Evolutionary conservation across 192 early-diverging fungal genomes (phyloP), one percentile per base, ranked within the genome.

Genomic region (Coemansia sp.): DNA sequence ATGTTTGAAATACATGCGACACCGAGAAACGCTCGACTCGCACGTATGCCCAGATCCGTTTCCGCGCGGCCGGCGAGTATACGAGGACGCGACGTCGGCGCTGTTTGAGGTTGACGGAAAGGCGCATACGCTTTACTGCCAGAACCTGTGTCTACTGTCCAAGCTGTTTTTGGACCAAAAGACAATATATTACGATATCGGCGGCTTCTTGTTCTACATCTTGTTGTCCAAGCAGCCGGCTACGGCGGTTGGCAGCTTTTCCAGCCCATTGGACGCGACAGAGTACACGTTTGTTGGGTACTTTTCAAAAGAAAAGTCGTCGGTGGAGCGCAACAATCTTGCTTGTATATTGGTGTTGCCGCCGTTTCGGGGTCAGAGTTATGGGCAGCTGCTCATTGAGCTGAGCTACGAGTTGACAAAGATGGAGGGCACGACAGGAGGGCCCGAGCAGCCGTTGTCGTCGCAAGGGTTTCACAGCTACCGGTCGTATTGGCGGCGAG

Each of bases 121-220:
- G 19, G 84, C 85, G 57, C 82, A 94, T 59, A 94, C 92, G 88
- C 76, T 95, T 5, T 98, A 94, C 69, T 95, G 94, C 68, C 97
- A 98, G 64, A 97, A 96, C 71, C 72, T 98, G 20, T 96, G 92
- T 46, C 78, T 98, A 15, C 66, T 98, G 57, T 90, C 93, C 37
- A 98, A 97, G 70, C 82, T 95, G 71, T 98, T 97, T 74, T 73
- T 98, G 48, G 97, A 98, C 70, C 91, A 96, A 84, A 98, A 98
- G 71, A 95, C 94, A 1, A 82, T 97, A 10, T 97, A 92, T 59
- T 98, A 94, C 69, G 97, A 98, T 60, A 85, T 95, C 15, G 91
- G 94, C 51, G 85, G 90, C 4, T 98, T 97, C 64, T 67, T 93
- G n/a, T 98, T 98, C 66, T 98, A 96, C 69, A 83, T 97, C 0